Evolutionary conservation across 805 yeast genomes (phyloP).

Genomic region (Lachancea waltii): DNA sequence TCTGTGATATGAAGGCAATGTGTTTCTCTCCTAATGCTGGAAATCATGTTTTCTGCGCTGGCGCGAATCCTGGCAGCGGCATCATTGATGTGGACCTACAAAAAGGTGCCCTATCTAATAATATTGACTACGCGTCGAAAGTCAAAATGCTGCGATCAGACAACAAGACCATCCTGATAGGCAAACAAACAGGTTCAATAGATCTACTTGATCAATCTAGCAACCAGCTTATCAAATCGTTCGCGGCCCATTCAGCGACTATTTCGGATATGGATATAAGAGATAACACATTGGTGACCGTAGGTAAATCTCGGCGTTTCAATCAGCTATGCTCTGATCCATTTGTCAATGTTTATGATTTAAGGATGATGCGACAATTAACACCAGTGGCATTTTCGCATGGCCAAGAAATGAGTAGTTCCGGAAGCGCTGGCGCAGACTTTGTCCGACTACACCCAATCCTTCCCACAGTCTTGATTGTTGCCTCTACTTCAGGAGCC

Average conservation of each 20-base stretch:
- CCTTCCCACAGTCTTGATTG: slow-evolving; percentile 65
- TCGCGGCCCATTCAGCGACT: slow-evolving; percentile 54
- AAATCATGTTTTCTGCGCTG: slow-evolving; percentile 41
- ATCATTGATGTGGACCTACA: slow-evolving; percentile 40
- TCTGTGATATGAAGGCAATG: slow-evolving; percentile 36
- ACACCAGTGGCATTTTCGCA: slow-evolving; percentile 80
- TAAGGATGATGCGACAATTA: slow-evolving; percentile 60
- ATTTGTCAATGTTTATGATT: slow-evolving; percentile 73
- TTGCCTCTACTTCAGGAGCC: slow-evolving; percentile 73
- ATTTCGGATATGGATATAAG: slow-evolving; percentile 59
- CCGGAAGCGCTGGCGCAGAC: slow-evolving; percentile 67
- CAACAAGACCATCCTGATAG: slow-evolving; percentile 51
- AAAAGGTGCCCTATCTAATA: slow-evolving; percentile 33
- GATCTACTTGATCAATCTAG: slow-evolving; percentile 58
- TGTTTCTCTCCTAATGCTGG: slow-evolving; percentile 37
- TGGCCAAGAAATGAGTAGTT: slow-evolving; percentile 24
- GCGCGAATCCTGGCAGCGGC: slow-evolving; percentile 30
- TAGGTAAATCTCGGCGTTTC: slow-evolving; percentile 69
- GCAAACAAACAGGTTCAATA: slow-evolving; percentile 51
- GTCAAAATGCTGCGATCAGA: slow-evolving; percentile 45
- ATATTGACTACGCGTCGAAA: slow-evolving; percentile 39
- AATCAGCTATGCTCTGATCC: slow-evolving; percentile 63
- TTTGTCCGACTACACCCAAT: slow-evolving; percentile 83
- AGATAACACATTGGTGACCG: slow-evolving; percentile 65
- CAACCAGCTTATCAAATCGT: slow-evolving; percentile 42